Evolutionary conservation across 2,329 filamentous ascomycete species (phyloP), one percentile per base, ranked within the genome.

Genomic region (Elsinoe necatrix): DNA sequence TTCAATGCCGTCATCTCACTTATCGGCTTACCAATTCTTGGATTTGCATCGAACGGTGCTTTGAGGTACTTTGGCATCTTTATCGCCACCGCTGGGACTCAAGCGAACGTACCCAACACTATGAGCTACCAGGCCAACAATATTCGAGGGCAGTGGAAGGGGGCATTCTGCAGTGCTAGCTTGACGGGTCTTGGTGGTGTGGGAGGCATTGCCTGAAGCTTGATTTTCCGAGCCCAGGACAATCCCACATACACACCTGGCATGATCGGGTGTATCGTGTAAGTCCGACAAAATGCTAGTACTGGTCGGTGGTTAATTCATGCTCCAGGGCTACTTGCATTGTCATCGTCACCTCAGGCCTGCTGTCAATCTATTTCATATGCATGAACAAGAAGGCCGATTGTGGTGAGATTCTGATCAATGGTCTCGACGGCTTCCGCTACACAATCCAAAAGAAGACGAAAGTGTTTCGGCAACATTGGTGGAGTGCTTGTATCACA

Each of bases 61-160:
- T 79, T 83, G 8, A 80, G 85, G 48, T 90, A 89, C 70, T 56
- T 56, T 23, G 41, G 54, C 12, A 42, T 56, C 11, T 56, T 56
- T 27, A 35, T 47, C 25, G 41, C 41, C 42, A 56, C 43, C 7
- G 42, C 54, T 9, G 43, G 27, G 4, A 23, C 42, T 41, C 39
- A 50, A 21, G 39, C 54, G 11, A 93, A 92, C 66, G 77, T 90
- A 9, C 88, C 89, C 0, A 77, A 82, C 1, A 75, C 80, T 52
- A 83, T 93, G 75, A 79, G 86, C 0, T 91, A 89, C 71, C 87
- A 91, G 73, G 86, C 87, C 29, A 93, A 91, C 72, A 93, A 93
- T 69, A 85, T 93, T 65, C 83, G 86, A 54, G 89, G 88, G 0
- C 87, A 92, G 71, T 93, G 87, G 87, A 93, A 90, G 74, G 80